These are phyloP conservation scores for Fusarium tuaranense DNA, from an alignment of 2,329 filamentous ascomycete species.

Conservation along the genomic window DNA sequence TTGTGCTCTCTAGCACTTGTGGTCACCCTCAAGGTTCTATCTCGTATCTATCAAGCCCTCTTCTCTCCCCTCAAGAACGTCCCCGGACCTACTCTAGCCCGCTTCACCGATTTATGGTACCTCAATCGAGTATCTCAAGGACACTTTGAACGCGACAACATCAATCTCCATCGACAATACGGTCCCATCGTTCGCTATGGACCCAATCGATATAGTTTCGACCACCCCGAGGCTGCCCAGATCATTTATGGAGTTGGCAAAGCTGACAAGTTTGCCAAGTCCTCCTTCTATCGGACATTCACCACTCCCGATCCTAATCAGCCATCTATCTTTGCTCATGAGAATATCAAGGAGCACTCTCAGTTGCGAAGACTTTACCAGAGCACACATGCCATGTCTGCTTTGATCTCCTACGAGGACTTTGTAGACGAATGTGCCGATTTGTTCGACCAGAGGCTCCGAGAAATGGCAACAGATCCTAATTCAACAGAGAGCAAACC, in stretches of 20 bases:
- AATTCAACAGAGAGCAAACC: not conserved
- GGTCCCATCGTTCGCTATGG: not conserved
- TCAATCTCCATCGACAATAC: not conserved
- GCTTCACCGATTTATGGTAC: not conserved
- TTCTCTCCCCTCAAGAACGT: slow-evolving; percentile 1
- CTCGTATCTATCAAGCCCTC: not conserved
- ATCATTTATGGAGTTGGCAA: not conserved
- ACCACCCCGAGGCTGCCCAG: not conserved
- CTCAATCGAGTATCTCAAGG: not conserved
- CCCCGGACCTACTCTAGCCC: not conserved
- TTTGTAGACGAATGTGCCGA: slow-evolving; percentile 61
- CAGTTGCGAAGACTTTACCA: slow-evolving; percentile 37
- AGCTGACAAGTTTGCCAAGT: not conserved
- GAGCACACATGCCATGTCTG: slow-evolving; percentile 60
- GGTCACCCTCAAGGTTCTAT: not conserved
- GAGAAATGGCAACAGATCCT: not conserved
- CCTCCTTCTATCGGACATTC: not conserved
- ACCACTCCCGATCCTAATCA: not conserved
- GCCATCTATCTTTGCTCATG: not conserved
- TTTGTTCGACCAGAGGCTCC: not conserved
- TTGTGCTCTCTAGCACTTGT: not conserved
- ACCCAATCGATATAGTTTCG: not conserved
- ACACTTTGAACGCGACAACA: not conserved
- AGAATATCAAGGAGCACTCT: not conserved
- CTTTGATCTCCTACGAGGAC: slow-evolving; percentile 60